These are phyloP conservation scores for Candolleomyces aberdarensis DNA, from an alignment of 768 basidiomycete species.

Conservation along the genomic window DNA sequence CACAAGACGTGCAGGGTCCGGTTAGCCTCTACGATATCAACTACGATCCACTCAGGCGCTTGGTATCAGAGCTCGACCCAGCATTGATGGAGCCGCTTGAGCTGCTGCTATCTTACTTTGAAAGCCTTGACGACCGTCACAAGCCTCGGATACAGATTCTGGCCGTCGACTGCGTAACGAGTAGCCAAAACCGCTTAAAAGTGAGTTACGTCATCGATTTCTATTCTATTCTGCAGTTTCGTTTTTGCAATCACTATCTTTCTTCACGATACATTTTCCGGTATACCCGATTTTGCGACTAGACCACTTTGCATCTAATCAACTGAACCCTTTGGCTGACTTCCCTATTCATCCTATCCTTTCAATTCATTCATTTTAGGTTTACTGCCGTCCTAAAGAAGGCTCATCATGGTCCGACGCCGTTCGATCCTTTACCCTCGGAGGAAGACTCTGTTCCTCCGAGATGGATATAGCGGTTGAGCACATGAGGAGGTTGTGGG, in stretches of 20 bases:
- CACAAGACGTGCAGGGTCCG: slow-evolving; percentile 8
- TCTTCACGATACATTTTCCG: too few relatives aligned
- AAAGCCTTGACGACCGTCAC: slow-evolving; percentile 15
- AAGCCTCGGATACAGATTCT: slow-evolving; percentile 27
- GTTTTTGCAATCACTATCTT: too few relatives aligned
- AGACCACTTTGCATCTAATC: too few relatives aligned
- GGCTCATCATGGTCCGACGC: slow-evolving; percentile 28
- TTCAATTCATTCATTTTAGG: slow-evolving; percentile 10
- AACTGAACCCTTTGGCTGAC: too few relatives aligned
- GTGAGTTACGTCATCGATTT: slow-evolving; percentile 9
- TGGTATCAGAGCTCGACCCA: slow-evolving; percentile 22
- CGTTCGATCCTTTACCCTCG: slow-evolving; percentile 22
- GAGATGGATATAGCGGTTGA: slow-evolving; percentile 19
- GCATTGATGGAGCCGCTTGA: slow-evolving; percentile 22
- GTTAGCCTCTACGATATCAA: slow-evolving; percentile 22
- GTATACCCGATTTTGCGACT: too few relatives aligned
- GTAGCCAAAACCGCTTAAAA: slow-evolving; percentile 26
- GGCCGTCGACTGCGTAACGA: slow-evolving; percentile 25
- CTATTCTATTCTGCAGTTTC: neutral
- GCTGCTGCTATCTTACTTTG: slow-evolving; percentile 24
- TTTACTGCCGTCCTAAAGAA: slow-evolving; percentile 25
- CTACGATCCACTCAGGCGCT: slow-evolving; percentile 18
- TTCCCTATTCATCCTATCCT: neutral
- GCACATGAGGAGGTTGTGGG: slow-evolving; percentile 25
- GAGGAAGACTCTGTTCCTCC: slow-evolving; percentile 21